Base-by-base conservation (phyloP, 805 yeast genomes). In the Ogataea glucozyma region DNA sequence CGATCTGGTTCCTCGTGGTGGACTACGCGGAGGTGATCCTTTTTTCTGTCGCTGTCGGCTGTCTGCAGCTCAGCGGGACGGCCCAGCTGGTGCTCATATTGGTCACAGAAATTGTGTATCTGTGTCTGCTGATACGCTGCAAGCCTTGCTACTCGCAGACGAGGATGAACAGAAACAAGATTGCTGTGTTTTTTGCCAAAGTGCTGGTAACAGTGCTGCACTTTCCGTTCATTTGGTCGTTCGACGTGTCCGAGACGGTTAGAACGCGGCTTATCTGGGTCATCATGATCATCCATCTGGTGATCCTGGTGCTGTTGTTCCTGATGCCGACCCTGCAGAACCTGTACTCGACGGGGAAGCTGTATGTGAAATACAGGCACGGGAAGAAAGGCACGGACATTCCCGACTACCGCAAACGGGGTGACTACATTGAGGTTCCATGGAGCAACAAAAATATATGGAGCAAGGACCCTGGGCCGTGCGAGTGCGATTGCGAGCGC, bases 211-310 rank as follows among this genome's bases (percentile, higher is more conserved):
- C 76, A 0, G 31, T 70, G 8, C 49, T 78, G 32, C 70, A 72
- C 41, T 60, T 76, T 7, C 73, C 79, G 1, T 75, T 64, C 43
- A 62, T 77, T 23, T 50, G 54, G 7, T 52, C 57, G 14, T 48
- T 78, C 30, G 48, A 60, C 12, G 46, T 65, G 2, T 53, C 65
- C n/a, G 80, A 72, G 43, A 51, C 57, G 3, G 43, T 52, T 0
- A 54, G 78, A 36, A 67, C 77, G 1, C 60, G 67, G 41, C 63
- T 76, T 33, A 74, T 75, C 0, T 72, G 67, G 53, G 63, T 65
- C 1, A 77, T 75, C 41, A 53, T 73, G 18, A 23, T 64, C 6
- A 56, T 76, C 6, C 79, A 76, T 54, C 31, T 60, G 19, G 2
- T 58, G 6, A 51, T 54, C 2, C 32, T 61, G 7, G 31, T 60